A percentile compares a stretch with the other conserved stretches of the same genome.
Evolutionary conservation across 1,284 basidiomycete genomes (phyloP).

Genomic region (Stygiomarasmius scandens): DNA sequence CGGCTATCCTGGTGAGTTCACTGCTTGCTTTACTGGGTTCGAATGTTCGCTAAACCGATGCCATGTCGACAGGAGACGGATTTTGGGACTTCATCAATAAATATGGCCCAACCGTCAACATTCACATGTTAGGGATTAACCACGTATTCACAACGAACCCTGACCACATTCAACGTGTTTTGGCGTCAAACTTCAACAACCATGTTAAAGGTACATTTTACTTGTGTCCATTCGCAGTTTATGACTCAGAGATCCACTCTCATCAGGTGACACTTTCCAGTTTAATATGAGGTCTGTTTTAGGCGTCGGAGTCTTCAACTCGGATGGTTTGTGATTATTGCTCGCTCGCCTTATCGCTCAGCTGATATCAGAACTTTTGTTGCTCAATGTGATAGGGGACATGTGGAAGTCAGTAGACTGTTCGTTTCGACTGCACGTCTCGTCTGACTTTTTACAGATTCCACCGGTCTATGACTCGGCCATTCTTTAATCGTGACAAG

Average conservation of each 20-base stretch:
- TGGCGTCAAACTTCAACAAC: slow-evolving; percentile 49
- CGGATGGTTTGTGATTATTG: slow-evolving; percentile 49
- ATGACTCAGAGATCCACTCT: not conserved
- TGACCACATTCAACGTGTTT: slow-evolving; percentile 44
- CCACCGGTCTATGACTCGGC: slow-evolving; percentile 59
- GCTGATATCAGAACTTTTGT: not conserved
- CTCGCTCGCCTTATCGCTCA: not conserved
- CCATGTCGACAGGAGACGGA: slow-evolving; percentile 9
- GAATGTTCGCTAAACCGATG: not conserved
- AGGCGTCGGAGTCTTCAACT: slow-evolving; percentile 63
- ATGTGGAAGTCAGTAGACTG: slow-evolving; percentile 50
- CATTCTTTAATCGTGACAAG: slow-evolving; percentile 55
- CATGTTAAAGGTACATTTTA: slow-evolving; percentile 42
- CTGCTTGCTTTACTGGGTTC: not conserved
- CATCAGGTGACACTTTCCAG: slow-evolving; percentile 37
- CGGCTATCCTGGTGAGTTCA: slow-evolving; percentile 28
- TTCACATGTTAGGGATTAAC: slow-evolving; percentile 5
- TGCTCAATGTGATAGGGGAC: slow-evolving; percentile 36
- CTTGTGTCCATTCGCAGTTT: not conserved
- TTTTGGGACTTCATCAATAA: slow-evolving; percentile 11
- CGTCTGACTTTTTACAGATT: slow-evolving; percentile 35
- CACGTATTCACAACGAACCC: slow-evolving; percentile 39
- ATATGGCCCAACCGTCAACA: slow-evolving; percentile 22
- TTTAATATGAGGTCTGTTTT: slow-evolving; percentile 43
- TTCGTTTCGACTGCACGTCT: not conserved